Evolutionary conservation across 768 basidiomycete genomes (phyloP), one percentile per base, ranked within the genome.

Genomic region (Rhodocollybia butyracea): DNA sequence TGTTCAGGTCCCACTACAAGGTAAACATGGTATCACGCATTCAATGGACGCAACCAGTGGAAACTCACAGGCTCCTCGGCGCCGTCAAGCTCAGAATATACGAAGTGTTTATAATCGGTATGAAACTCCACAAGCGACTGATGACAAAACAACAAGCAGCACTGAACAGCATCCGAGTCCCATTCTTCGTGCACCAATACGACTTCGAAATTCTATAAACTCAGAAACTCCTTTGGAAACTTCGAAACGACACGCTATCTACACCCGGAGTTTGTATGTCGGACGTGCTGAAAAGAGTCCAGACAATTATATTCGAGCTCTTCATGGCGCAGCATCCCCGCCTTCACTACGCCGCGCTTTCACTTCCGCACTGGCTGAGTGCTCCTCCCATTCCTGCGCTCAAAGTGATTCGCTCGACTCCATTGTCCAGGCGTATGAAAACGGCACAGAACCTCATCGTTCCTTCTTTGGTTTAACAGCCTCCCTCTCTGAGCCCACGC

Each of bases 231-330:
- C 38, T 8, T 53, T 40, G 6, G 42, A 53, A 40, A 29, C 38
- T 8, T 53, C 51, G 6, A 53, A 53, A 40, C 17, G 51, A 42
- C 51, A 41, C 19, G 51, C 51, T 19, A 53, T 53, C n/a, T 53
- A 53, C 31, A 53, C 51, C 13, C 41, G 27, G 12, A 53, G 51
- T 27, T 22, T 53, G 3, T 53, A 53, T 31, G 38, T 53, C 26
- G 51, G 39, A 19, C 29, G 30, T 24, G 43, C 43, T 11, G 43
- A 45, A 13, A 45, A 45, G 43, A 13, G 27, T 31, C 24, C 41
- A 3, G 24, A 24, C 40, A 19, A 19, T 29, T n/a, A 21, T 15
- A n/a, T 29, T 32, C 41, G 40, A 40, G 17, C 30, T 27, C 39
- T 27, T 0, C 13, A 32, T 17, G 6, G n/a, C 12, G 29, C 27